Percentiles rank a stretch among this genome's conserved stretches.
These are phyloP conservation scores for Physaria fendleri DNA, from an alignment of 345 rosid genomes.

Conservation along the genomic window DNA sequence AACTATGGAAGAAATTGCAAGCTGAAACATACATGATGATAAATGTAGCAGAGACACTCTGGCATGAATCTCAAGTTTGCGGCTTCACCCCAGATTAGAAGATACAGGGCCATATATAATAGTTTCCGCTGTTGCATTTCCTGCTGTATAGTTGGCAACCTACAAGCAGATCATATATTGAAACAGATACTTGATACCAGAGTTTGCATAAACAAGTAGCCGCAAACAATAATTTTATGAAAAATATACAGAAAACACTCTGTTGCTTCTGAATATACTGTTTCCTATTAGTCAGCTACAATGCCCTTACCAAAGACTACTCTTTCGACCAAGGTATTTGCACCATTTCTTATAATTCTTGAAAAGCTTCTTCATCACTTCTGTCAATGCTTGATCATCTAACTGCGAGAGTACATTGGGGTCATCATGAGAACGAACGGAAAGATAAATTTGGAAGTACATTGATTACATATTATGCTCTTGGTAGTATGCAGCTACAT, in stretches of 20 bases:
- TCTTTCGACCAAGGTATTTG: constrained; percentile 90
- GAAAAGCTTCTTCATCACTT: constrained; percentile 98
- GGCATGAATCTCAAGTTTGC: constrained; percentile 99
- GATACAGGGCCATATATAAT: constrained; percentile 92
- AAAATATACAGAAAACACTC: background rate
- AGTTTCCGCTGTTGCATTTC: constrained; percentile 98
- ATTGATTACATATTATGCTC: background rate
- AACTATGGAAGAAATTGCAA: constrained; percentile 1
- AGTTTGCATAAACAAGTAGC: constrained; percentile 3
- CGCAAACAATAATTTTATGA: background rate
- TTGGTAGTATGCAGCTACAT: background rate
- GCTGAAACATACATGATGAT: constrained; percentile 81
- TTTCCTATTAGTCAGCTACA: background rate
- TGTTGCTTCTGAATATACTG: background rate
- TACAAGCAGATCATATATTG: constrained; percentile 29
- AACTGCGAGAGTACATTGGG: constrained; percentile 38
- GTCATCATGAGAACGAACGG: background rate
- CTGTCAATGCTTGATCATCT: constrained; percentile 92
- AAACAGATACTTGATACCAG: constrained; percentile 1
- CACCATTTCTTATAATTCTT: constrained; percentile 99
- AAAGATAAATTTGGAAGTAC: background rate
- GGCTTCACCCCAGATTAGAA: constrained; percentile 99
- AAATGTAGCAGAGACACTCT: constrained; percentile 96
- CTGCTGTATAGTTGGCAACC: constrained; percentile 99
- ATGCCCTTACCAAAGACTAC: constrained; percentile 91